A percentile compares a stretch with the other conserved stretches of the same genome.
phyloP scores from a whole-genome alignment of 2,329 filamentous ascomycete species.

The Colletotrichum eremochloae region DNA sequence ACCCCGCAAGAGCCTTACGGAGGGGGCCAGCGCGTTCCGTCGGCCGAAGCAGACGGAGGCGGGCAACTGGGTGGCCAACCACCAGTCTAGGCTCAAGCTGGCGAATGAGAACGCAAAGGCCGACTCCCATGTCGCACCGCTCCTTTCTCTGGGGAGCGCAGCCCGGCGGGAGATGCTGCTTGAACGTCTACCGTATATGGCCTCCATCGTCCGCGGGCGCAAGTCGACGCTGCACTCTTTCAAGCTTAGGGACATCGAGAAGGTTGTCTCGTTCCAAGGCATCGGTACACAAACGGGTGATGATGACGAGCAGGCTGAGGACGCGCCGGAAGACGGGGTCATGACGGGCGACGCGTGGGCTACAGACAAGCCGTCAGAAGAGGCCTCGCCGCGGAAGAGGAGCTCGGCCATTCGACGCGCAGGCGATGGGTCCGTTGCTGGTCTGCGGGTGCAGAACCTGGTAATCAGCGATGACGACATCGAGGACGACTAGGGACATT shows the following conservation, averaged over 20 bases:
- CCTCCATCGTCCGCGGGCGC: slow-evolving; percentile 69
- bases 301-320: slow-evolving; percentile 61
- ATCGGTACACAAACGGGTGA: slow-evolving; percentile 64
- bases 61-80: slow-evolving; percentile 47
- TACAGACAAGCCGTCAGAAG: slow-evolving; percentile 71
- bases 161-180: slow-evolving; percentile 82
- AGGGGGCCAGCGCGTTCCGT: slow-evolving; percentile 64
- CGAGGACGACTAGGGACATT: slow-evolving; percentile 66
- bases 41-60: slow-evolving; percentile 51
- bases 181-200: slow-evolving; percentile 89
- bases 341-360: slow-evolving; percentile 67
- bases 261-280: slow-evolving; percentile 76
- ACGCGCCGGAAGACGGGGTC: slow-evolving; percentile 54
- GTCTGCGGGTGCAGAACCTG: slow-evolving; percentile 72
- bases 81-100: slow-evolving; percentile 39
- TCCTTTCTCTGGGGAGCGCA: slow-evolving; percentile 73
- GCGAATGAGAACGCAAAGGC: slow-evolving; percentile 25
- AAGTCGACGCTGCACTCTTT: slow-evolving; percentile 52
- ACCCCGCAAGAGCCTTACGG: slow-evolving; percentile 56
- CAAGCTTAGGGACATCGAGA: slow-evolving; percentile 72
- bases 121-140: slow-evolving; percentile 49
- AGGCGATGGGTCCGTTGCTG: slow-evolving; percentile 52
- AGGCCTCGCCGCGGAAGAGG: slow-evolving; percentile 64
- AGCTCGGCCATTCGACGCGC: slow-evolving; percentile 53
- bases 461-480: slow-evolving; percentile 88